These are phyloP conservation scores for Nephelium lappaceum DNA, from an alignment of 345 rosid species.

Conservation along the genomic window DNA sequence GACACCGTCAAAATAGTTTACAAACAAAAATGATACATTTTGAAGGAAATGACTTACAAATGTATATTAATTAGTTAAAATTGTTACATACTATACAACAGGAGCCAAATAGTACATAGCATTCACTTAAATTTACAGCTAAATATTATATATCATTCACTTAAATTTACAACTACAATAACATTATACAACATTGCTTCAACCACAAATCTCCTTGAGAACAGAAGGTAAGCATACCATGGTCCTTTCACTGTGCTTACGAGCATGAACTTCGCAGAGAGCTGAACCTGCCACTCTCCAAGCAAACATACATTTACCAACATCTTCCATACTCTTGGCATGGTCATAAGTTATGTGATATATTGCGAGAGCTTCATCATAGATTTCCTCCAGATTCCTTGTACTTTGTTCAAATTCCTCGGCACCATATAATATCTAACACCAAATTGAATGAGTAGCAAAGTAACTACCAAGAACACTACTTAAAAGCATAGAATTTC, in stretches of 20 bases:
- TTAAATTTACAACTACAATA: neutral
- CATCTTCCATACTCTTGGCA: constrained; percentile 25
- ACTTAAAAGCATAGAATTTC: neutral
- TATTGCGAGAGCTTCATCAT: constrained; percentile 53
- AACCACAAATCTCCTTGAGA: constrained; percentile 44
- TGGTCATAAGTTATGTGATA: constrained; percentile 47
- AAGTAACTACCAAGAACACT: neutral
- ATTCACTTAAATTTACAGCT: too few relatives aligned
- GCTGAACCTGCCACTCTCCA: constrained; percentile 82
- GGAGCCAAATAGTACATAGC: too few relatives aligned
- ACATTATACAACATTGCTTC: constrained; percentile 17
- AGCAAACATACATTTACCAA: constrained; percentile 45
- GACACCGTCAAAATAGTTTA: too few relatives aligned
- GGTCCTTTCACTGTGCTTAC: constrained; percentile 21
- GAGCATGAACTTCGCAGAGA: constrained; percentile 40
- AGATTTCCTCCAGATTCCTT: constrained; percentile 46
- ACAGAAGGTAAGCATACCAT: constrained; percentile 37
- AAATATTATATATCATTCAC: neutral
- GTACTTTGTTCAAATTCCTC: constrained; percentile 46
- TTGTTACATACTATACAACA: too few relatives aligned
- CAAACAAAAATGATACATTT: too few relatives aligned
- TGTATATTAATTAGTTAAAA: too few relatives aligned
- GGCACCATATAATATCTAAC: constrained; percentile 56
- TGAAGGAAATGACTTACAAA: too few relatives aligned
- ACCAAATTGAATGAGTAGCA: neutral